Conservation (phyloP, 345 rosid genomes). For the Ailanthus altissimus region DNA sequence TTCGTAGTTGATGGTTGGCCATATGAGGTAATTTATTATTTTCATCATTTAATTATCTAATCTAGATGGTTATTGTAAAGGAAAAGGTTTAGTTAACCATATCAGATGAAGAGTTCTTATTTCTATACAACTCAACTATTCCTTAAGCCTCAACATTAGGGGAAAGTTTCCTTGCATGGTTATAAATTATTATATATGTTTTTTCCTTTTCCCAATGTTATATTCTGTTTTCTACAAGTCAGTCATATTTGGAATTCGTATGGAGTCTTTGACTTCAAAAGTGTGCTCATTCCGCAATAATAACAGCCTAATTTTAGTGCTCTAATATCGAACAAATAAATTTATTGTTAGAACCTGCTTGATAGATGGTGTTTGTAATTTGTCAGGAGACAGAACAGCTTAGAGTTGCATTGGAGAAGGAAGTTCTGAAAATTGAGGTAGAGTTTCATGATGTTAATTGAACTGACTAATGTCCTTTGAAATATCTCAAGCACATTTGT, state of each 20-base stretch:
- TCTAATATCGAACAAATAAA: not conserved
- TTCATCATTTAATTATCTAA: constrained; percentile 1
- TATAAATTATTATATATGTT: not conserved
- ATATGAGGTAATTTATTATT: constrained; percentile 64
- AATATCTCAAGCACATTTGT: not conserved
- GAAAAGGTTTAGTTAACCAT: not conserved
- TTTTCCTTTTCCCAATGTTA: not conserved
- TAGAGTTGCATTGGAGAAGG: constrained; percentile 67
- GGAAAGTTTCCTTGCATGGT: not conserved
- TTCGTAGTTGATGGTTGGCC: constrained; percentile 99
- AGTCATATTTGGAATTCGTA: not conserved
- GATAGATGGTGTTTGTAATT: constrained; percentile 30
- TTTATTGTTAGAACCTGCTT: constrained; percentile 21
- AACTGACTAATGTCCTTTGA: not conserved
- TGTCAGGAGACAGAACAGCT: constrained; percentile 81
- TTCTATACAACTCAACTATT: not conserved
- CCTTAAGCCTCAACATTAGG: not conserved
- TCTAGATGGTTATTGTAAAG: not conserved
- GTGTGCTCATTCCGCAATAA: not conserved
- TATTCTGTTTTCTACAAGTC: not conserved
- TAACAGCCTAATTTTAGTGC: not conserved
- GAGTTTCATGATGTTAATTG: constrained; percentile 14
- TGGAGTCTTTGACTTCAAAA: not conserved
- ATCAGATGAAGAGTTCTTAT: not conserved
- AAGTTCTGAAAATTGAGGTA: constrained; percentile 78